phyloP scores from a whole-genome alignment of 2,329 filamentous ascomycete genomes.

The Trichoderma harzianum region DNA sequence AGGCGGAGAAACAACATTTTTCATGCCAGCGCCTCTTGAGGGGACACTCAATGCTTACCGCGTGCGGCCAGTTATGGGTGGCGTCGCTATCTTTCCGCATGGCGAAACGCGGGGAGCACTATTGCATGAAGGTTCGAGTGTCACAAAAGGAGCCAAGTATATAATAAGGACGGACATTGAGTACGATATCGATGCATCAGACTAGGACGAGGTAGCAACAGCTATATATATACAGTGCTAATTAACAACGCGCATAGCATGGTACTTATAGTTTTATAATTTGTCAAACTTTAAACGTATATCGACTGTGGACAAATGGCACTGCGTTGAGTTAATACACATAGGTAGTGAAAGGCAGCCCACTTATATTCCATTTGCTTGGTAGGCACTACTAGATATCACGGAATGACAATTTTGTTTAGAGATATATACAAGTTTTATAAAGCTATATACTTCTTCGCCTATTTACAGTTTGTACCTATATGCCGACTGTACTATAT shows the following conservation, averaged over 20 bases:
- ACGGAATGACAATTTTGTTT: neutral
- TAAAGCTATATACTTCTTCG: neutral
- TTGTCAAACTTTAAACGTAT: too few relatives aligned
- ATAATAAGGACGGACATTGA: slow-evolving; percentile 69
- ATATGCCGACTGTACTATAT: neutral
- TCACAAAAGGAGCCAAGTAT: slow-evolving; percentile 63
- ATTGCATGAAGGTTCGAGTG: slow-evolving; percentile 68
- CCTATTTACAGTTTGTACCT: neutral
- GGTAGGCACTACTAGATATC: neutral
- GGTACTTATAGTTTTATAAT: too few relatives aligned
- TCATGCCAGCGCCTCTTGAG: slow-evolving; percentile 61
- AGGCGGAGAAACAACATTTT: slow-evolving; percentile 69
- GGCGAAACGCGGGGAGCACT: slow-evolving; percentile 63
- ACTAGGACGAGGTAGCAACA: neutral
- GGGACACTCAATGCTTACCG: slow-evolving; percentile 67
- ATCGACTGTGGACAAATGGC: too few relatives aligned
- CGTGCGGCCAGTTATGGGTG: slow-evolving; percentile 65
- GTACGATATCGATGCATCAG: slow-evolving; percentile 55
- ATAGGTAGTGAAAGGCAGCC: too few relatives aligned
- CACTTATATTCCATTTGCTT: neutral
- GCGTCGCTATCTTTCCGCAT: slow-evolving; percentile 66
- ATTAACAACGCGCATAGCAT: too few relatives aligned
- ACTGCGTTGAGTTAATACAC: too few relatives aligned
- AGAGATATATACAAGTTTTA: neutral
- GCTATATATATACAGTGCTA: too few relatives aligned